Evolutionary conservation across 2,329 filamentous ascomycete species (phyloP), one percentile per base, ranked within the genome.

Genomic region (Diaporthe citri): DNA sequence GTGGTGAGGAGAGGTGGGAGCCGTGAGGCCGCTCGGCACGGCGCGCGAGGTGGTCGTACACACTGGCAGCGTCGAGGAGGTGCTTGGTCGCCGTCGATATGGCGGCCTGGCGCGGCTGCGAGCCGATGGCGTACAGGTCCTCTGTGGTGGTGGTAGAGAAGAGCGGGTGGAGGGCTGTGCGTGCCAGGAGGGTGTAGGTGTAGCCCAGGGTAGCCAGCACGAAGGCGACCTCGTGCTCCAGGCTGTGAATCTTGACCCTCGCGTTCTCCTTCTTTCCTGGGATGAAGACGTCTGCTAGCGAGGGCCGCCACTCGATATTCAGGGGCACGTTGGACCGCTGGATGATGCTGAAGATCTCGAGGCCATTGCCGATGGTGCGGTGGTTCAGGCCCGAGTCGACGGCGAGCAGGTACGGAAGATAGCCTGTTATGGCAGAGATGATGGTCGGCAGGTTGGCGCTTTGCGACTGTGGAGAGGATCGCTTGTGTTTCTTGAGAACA

Each of bases 151-250:
- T 88, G 22, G 91, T 90, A 28, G 88, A 90, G 82, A 97, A 95
- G 0, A 98, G 88, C 1, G 92, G 92, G 70, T 95, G 90, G 48
- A 98, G 88, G 34, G 91, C 90, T 3, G 90, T 88, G 31, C 96
- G 90, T 17, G 96, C 94, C 69, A 94, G 89, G 8, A 95, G 86
- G 15, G 91, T 92, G 78, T 97, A 88, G 1, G 93, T 90, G 80
- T 93, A 94, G 25, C 92, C 96, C 55, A 98, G 86, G 0, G 95
- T 93, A 0, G 93, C 92, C 9, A 98, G 86, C 0, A 91, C 89
- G 81, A 97, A 98, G 77, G 90, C 92, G 48, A 98, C 86, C 81
- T 99, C 97, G 83, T 95, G 93, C 80, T 96, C 94, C 5, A 98
- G 85, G 9, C 93, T 94, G 48, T 89, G 88, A 10, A 97, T 87